A percentile compares a stretch with the other conserved stretches of the same genome.
Evolutionary conservation across 1,139 yeast genomes (phyloP).

Genomic region (Yamadazyma songkhlaensis): DNA sequence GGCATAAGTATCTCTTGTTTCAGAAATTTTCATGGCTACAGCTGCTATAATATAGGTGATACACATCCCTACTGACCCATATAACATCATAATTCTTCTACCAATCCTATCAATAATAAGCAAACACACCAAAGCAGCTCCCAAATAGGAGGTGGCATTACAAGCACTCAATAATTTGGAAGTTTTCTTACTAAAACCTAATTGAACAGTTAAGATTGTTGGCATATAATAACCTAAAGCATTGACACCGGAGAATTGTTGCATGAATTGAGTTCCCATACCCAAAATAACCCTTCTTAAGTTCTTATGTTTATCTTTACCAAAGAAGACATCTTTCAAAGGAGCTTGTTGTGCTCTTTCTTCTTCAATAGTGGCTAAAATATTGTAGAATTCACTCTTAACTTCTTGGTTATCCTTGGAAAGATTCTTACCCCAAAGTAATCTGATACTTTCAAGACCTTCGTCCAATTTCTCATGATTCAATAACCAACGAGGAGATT

Average conservation of each 20-base stretch:
- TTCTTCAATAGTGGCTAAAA: conserved; percentile 15
- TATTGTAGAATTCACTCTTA: conserved; percentile 14
- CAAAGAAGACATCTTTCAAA: conserved; percentile 11
- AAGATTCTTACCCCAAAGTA: conserved; percentile 13
- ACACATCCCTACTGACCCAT: conserved; percentile 45
- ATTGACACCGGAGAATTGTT: conserved; percentile 42
- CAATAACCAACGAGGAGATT: conserved; percentile 45
- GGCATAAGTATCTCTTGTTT: conserved; percentile 21
- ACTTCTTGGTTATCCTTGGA: conserved; percentile 10
- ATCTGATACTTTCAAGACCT: conserved; percentile 14
- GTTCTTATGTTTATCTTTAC: conserved; percentile 14
- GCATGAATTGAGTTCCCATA: conserved; percentile 36
- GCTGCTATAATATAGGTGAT: conserved; percentile 36
- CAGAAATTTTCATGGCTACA: conserved; percentile 29
- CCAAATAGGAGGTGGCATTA: conserved; percentile 52
- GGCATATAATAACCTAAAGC: conserved; percentile 40
- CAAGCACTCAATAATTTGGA: conserved; percentile 51
- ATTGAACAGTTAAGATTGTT: conserved; percentile 27
- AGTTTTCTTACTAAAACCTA: conserved; percentile 24
- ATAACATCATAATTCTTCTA: conserved; percentile 53
- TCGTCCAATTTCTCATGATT: conserved; percentile 14
- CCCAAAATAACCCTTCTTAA: conserved; percentile 35
- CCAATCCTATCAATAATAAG: conserved; percentile 56
- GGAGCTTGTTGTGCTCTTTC: conserved; percentile 12
- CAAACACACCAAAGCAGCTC: conserved; percentile 55